Base-by-base conservation (phyloP, 2,329 filamentous ascomycete genomes). In the Colletotrichum sp. region DNA sequence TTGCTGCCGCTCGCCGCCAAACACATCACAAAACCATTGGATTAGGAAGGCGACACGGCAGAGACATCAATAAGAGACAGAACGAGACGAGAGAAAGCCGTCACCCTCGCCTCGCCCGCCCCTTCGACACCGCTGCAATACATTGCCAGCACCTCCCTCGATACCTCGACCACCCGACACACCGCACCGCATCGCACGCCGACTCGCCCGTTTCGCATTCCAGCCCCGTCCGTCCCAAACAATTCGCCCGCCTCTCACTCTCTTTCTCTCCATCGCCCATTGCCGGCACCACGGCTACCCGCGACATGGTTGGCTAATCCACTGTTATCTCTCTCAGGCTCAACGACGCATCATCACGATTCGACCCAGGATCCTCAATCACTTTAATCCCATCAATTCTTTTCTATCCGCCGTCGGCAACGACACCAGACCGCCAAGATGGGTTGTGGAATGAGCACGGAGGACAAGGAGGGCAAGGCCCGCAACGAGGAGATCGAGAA, bases 391-490 rank as follows among this genome's bases (percentile, higher is more conserved):
- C 64, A 69, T 59, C 73, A 64, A 59, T 64, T 69, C 32, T 63
- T 66, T 63, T 62, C 44, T 63, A 64, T 72, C 72, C 32, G 67
- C 59, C 57, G 71, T 69, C 62, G 70, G 71, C 21, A 77, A 72
- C 60, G 63, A 78, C 71, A 72, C 32, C 49, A 79, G 77, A 81
- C 86, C 87, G 89, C 85, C 94, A 96, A 90, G 83, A 99, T 99
- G 97, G 97, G 97, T 93, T 99, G 97, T 88, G 96, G 96, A 89
- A 98, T 98, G 95, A 99, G 96, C 87, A 98, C 97, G 85, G 97
- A 99, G 90, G 97, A 99, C 90, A 98, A 98, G 94, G 97, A 99
- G 96, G 96, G 97, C 89, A 99, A 98, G 95, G 95, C 96, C 90
- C 94, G 97, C 82, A 99, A 99, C 86, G 97, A 99, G 92, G 96